Evolutionary conservation across 164 flowering plant genomes (phyloP), one percentile per base, ranked within the genome.

Genomic region (Cinnamomum micranthum): DNA sequence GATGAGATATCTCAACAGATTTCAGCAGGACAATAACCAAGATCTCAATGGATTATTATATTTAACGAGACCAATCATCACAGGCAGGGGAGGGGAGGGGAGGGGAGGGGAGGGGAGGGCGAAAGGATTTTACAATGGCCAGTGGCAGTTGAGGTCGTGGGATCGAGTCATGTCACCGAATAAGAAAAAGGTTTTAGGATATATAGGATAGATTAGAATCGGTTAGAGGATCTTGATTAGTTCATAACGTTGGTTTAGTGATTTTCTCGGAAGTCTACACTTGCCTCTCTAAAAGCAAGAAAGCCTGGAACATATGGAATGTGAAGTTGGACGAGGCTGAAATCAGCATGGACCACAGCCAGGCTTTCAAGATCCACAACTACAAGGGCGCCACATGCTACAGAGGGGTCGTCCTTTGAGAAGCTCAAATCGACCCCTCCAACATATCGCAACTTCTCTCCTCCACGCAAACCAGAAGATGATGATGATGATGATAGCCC

Each of bases 351-450:
- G 15, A 92, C 89, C n/a, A 92, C 85, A 65, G 84, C 75, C 14
- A 88, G 75, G 73, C 77, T 82, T 3, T 71, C 73, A 47, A 89
- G 73, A 75, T 91, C 91, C 75, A 94, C 60, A 58, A 94, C 87
- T 27, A 94, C 95, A 51, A 94, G 88, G 14, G 87, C 82, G 17
- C 82, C 98, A 80, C 97, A 94, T 0, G 95, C 96, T 23, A 87
- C 35, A 27, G 86, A 81, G 11, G 92, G 82, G 22, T 88, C 93
- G 20, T 88, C 86, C 79, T 89, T 89, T 6, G 87, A 88, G 82
- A 86, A 92, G 84, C 97, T 94, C 73, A 94, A 75, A 77, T 95
- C 98, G 68, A 91, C 95, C n/a, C 98, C 98, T 71, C 93, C 97
- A 9, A 92, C 87, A 75, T 89, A 91, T 74, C 84, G 86, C 74